Percentiles rank a stretch among this genome's conserved stretches.
Evolutionary conservation across 805 yeast genomes (phyloP).

Genomic region (Ogataea nitratoaversa): DNA sequence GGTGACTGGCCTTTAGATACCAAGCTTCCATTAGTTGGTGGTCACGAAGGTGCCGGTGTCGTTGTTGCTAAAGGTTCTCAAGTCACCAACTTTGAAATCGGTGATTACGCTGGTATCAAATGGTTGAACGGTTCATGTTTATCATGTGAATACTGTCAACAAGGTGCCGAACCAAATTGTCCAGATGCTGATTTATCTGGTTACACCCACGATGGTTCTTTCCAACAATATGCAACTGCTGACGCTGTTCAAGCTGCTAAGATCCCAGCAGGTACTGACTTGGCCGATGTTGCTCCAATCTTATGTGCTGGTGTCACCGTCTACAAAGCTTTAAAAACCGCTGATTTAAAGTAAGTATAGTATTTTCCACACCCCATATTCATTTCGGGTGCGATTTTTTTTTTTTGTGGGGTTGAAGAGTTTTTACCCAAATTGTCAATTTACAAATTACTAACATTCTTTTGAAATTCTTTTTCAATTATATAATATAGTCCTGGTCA

Average conservation of each 20-base stretch:
- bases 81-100: conserved; percentile 68
- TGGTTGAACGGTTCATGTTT: conserved; percentile 80
- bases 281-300: conserved; percentile 75
- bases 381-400: neutral
- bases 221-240: conserved; percentile 88
- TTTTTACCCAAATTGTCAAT: no score
- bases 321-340: conserved; percentile 83
- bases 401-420: no score
- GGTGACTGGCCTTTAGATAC: conserved; percentile 88
- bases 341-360: conserved; percentile 44
- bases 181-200: conserved; percentile 71
- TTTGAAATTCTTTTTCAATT: neutral
- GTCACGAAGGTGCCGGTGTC: conserved; percentile 87
- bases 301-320: conserved; percentile 91
- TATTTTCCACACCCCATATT: neutral
- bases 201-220: conserved; percentile 85
- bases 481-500: conserved; percentile 51
- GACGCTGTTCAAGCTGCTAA: conserved; percentile 84
- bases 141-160: conserved; percentile 71
- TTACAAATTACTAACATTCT: neutral
- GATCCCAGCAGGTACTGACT: conserved; percentile 69
- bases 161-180: conserved; percentile 68
- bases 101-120: conserved; percentile 80
- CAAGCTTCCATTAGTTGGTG: conserved; percentile 76
- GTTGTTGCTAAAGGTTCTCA: conserved; percentile 73